A percentile compares a stretch with the other conserved stretches of the same genome.
These are phyloP conservation scores for Hemerocallis citrina DNA, from an alignment of 106 monocot species.

Conservation along the genomic window DNA sequence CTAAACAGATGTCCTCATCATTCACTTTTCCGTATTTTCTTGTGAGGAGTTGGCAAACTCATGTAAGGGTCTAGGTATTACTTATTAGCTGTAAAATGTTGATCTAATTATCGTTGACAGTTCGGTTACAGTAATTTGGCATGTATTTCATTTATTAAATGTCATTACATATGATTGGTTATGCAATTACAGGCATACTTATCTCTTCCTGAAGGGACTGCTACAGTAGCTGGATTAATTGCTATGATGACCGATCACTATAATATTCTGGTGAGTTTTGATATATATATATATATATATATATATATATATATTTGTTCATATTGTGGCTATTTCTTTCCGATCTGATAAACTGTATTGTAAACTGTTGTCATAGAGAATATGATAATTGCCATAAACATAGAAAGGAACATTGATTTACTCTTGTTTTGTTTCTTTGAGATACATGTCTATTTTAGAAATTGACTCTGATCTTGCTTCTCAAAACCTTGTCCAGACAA, in stretches of 20 bases:
- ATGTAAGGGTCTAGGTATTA: background rate
- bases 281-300: background rate
- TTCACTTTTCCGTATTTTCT: background rate
- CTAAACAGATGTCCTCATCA: too few relatives aligned
- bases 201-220: conserved; percentile 86
- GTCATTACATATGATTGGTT: background rate
- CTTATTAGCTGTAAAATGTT: background rate
- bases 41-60: background rate
- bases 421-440: too few relatives aligned
- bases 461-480: too few relatives aligned
- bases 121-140: background rate
- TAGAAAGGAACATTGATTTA: too few relatives aligned
- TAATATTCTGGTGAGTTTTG: conserved; percentile 68
- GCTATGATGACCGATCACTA: conserved; percentile 99
- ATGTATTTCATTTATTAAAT: background rate
- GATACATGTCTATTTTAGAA: too few relatives aligned
- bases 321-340: too few relatives aligned
- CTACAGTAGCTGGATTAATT: conserved; percentile 83
- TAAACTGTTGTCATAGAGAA: too few relatives aligned
- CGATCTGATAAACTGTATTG: too few relatives aligned
- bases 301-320: background rate
- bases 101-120: background rate
- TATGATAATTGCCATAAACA: too few relatives aligned
- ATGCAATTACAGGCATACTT: conserved; percentile 66
- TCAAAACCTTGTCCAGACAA: too few relatives aligned